A percentile compares a stretch with the other conserved stretches of the same genome.
Evolutionary conservation across 2,329 filamentous ascomycete species (phyloP).

Genomic region (Aureobasidium namibiae): DNA sequence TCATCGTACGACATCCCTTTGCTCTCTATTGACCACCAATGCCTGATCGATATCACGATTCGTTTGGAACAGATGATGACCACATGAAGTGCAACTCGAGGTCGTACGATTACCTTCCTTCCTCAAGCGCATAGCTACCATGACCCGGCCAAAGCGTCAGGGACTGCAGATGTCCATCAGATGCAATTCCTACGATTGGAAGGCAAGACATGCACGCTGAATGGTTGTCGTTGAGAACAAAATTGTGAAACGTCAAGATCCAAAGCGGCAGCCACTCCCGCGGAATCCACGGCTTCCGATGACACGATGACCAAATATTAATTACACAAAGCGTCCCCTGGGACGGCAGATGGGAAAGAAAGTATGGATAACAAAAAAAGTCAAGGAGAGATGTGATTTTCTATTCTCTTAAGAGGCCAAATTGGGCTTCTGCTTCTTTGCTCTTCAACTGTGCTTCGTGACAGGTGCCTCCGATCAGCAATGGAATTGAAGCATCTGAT

Average conservation of each 20-base stretch:
- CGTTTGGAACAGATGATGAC: not conserved
- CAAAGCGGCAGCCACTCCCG: not conserved
- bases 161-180: too few species aligned
- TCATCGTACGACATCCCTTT: not conserved
- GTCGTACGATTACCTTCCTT: not conserved
- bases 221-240: not conserved
- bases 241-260: not conserved
- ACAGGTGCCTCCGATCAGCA: not conserved
- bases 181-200: not conserved
- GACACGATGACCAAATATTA: not conserved
- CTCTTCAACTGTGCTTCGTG: not conserved
- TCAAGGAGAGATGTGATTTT: not conserved
- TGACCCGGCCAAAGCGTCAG: not conserved
- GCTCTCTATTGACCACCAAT: not conserved
- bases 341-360: not conserved
- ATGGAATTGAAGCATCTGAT: slow-evolving; percentile 5
- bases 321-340: not conserved
- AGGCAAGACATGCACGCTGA: not conserved
- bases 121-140: too few species aligned
- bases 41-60: not conserved
- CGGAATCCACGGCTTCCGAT: not conserved
- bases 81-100: not conserved
- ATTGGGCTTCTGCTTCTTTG: too few species aligned
- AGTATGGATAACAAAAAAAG: not conserved
- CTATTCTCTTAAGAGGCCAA: not conserved